Conservation (phyloP, 768 basidiomycete genomes). For the Porphyrellus cyaneotinctus region DNA sequence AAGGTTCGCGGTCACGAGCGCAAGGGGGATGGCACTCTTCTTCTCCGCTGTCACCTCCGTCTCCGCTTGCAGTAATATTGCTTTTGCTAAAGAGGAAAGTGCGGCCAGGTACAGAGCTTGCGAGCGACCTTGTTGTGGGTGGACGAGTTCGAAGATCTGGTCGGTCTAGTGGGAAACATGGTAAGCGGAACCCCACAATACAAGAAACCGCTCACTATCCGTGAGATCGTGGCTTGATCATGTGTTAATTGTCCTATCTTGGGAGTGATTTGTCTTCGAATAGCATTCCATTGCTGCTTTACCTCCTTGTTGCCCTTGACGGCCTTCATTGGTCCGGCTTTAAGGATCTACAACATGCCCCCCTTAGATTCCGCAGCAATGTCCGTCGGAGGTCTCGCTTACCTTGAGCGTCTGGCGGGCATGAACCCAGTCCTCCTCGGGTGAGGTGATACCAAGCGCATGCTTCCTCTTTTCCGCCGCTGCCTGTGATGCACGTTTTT, state of each 20-base stretch:
- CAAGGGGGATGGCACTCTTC: conserved; percentile 79
- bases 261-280: conserved; percentile 76
- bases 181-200: conserved; percentile 12
- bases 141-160: conserved; percentile 42
- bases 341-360: conserved; percentile 46
- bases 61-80: conserved; percentile 88
- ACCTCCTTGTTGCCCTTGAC: conserved; percentile 56
- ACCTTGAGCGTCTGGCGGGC: conserved; percentile 56
- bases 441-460: conserved; percentile 47
- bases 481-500: conserved; percentile 35
- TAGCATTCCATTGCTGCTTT: conserved; percentile 60
- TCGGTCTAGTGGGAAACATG: conserved; percentile 29
- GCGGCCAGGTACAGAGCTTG: conserved; percentile 63
- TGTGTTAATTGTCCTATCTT: conserved; percentile 87
- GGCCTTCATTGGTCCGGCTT: conserved; percentile 55
- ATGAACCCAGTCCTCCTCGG: conserved; percentile 61
- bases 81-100: conserved; percentile 85
- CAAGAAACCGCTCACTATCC: conserved; percentile 50
- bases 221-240: conserved; percentile 53
- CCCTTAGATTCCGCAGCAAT: conserved; percentile 23
- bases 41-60: conserved; percentile 89
- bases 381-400: conserved; percentile 15
- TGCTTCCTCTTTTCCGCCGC: conserved; percentile 39
- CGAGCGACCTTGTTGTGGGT: conserved; percentile 27
- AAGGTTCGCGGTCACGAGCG: conserved; percentile 63